These are phyloP conservation scores for Xylariaceae sp. DNA, from an alignment of 2,329 filamentous ascomycete genomes.

Conservation along the genomic window DNA sequence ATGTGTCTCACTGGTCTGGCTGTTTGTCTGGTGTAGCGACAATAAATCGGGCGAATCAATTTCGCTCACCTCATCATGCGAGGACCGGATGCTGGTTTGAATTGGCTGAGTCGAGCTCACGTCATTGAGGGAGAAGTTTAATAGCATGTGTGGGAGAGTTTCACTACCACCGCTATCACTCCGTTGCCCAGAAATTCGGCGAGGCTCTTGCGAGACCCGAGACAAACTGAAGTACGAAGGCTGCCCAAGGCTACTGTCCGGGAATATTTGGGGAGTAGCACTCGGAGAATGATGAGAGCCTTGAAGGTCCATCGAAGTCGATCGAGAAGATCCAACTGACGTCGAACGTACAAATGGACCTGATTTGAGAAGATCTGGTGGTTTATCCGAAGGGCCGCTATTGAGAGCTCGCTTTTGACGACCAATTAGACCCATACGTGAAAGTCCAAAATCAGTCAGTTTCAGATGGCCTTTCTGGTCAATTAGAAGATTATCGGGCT, in stretches of 20 bases:
- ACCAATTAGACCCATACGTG: slow-evolving; percentile 92
- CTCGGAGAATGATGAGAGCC: slow-evolving; percentile 66
- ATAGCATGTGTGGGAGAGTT: slow-evolving; percentile 73
- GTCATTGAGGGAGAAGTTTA: slow-evolving; percentile 69
- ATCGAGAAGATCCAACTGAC: slow-evolving; percentile 84
- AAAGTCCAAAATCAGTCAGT: slow-evolving; percentile 94
- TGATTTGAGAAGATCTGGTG: slow-evolving; percentile 85
- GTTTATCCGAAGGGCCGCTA: slow-evolving; percentile 69
- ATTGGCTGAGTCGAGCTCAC: slow-evolving; percentile 33
- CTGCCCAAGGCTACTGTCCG: slow-evolving; percentile 68
- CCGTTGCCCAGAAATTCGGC: slow-evolving; percentile 70
- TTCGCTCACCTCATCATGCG: slow-evolving; percentile 70
- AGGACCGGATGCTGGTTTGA: slow-evolving; percentile 48
- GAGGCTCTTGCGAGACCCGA: slow-evolving; percentile 51
- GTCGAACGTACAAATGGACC: slow-evolving; percentile 82
- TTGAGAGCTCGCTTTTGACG: slow-evolving; percentile 91
- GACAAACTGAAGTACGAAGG: slow-evolving; percentile 88
- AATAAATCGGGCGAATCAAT: slow-evolving; percentile 72
- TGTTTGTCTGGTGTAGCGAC: slow-evolving; percentile 51
- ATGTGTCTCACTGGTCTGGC: slow-evolving; percentile 44
- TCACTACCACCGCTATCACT: slow-evolving; percentile 94
- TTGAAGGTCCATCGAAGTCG: slow-evolving; percentile 87
- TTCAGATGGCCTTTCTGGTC: slow-evolving; percentile 96
- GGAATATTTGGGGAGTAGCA: slow-evolving; percentile 80
- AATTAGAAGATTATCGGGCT: slow-evolving; percentile 94